Conservation (phyloP, 345 rosid species). For the Lumnitzera racemosa region DNA sequence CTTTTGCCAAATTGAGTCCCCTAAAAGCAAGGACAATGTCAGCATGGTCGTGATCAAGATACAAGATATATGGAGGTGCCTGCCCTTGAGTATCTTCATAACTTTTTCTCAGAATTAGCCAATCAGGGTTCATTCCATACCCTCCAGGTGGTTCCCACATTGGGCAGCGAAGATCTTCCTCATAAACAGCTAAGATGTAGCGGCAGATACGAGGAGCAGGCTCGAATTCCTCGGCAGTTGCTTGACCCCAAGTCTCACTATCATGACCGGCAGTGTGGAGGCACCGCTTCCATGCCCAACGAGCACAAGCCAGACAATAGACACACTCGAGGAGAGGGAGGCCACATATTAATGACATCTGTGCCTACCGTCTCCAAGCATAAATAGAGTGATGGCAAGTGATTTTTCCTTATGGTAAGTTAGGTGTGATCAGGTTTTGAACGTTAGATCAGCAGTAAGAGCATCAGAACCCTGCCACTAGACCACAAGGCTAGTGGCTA, state of each 20-base stretch:
- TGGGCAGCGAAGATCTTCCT: constrained; percentile 75
- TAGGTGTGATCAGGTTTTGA: no score
- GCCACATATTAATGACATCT: constrained; percentile 82
- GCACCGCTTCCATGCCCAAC: constrained; percentile 96
- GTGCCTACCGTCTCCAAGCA: constrained; percentile 7
- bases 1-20: constrained; percentile 82
- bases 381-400: background rate
- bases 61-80: constrained; percentile 73
- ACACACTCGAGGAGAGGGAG: constrained; percentile 86
- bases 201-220: constrained; percentile 87
- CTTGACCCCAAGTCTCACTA: constrained; percentile 86
- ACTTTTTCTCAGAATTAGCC: constrained; percentile 49
- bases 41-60: constrained; percentile 65
- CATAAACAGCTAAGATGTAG: constrained; percentile 83
- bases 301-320: constrained; percentile 90
- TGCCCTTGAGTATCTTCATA: constrained; percentile 72
- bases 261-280: constrained; percentile 89
- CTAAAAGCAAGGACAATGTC: constrained; percentile 77
- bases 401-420: no score
- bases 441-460: no score
- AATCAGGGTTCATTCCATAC: constrained; percentile 73
- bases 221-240: constrained; percentile 77
- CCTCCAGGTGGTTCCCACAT: constrained; percentile 89
- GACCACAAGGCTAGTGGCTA: no score
- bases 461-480: no score